Evolutionary conservation across 1,284 basidiomycete species (phyloP), one percentile per base, ranked within the genome.

Genomic region (Trichosporon ovoides): DNA sequence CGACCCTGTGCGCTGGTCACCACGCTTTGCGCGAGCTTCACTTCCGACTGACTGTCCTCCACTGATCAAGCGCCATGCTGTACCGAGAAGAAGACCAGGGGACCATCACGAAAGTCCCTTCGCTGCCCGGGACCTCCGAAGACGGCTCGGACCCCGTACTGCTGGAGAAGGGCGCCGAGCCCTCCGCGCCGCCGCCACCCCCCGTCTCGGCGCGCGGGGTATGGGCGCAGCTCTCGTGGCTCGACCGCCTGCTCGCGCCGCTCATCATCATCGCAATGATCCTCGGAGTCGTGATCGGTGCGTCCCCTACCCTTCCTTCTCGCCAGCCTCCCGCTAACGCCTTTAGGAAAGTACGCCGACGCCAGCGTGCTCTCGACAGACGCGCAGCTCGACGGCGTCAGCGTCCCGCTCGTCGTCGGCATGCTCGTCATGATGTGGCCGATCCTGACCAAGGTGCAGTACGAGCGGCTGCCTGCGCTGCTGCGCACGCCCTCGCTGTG

Each of bases 391-490:
- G 58, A 72, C 16, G 77, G 77, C 7, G 69, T 76, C 12, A 76
- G 74, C 0, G 66, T 79, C 31, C 76, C 87, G 0, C 88, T 90
- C 55, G 84, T 85, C 1, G 79, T 89, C 38, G 88, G 87, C 2
- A 83, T 88, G 58, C 83, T 92, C 22, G 80, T 91, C 55, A 93
- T 94, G 91, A 94, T 93, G 87, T 92, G 88, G 87, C 91, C 90
- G 1, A 84, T 87, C 40, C 67, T 81, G 22, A 79, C 80, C 33
- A 80, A 81, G 57, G 86, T 91, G 11, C 85, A 87, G 68, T 92
- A 89, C 71, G 89, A 91, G 71, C 74, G 80, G 0, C 80, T 92
- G 4, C 84, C 85, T 0, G 61, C 70, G 9, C 76, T 91, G 36
- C 83, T 90, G 64, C 69, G 76, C 1, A 82, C 83, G 0, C 73